Conservation (phyloP, 495 filamentous ascomycete species). For the Copromyces sp. region DNA sequence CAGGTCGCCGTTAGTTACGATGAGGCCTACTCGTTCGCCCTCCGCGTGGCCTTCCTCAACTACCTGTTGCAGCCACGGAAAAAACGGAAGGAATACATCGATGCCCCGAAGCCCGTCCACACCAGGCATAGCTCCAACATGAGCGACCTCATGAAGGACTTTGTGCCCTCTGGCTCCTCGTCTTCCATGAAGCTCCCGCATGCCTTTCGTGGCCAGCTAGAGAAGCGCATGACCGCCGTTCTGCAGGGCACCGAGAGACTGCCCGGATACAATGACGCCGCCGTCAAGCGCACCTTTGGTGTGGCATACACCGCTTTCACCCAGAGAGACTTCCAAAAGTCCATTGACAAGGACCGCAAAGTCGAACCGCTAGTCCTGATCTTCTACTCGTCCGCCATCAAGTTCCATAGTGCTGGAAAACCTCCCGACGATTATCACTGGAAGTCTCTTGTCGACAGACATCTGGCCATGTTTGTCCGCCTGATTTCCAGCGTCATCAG, state of each 20-base stretch:
- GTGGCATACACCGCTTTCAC: constrained; percentile 58
- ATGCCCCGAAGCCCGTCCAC: constrained; percentile 46
- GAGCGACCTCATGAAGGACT: constrained; percentile 52
- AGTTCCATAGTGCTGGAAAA: constrained; percentile 78
- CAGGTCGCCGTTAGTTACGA: constrained; percentile 40
- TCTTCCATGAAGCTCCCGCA: constrained; percentile 37
- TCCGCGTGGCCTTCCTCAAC: constrained; percentile 84
- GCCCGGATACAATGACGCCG: constrained; percentile 76
- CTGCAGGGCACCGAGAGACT: constrained; percentile 52
- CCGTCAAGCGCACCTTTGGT: constrained; percentile 86
- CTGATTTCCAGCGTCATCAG: constrained; percentile 71
- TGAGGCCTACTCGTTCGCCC: constrained; percentile 81
- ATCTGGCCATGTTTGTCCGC: constrained; percentile 90
- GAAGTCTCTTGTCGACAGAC: constrained; percentile 87
- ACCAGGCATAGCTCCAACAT: constrained; percentile 62
- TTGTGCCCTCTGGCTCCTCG: constrained; percentile 32
- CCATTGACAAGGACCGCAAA: constrained; percentile 89
- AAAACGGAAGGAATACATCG: constrained; percentile 74
- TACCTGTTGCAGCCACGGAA: constrained; percentile 87
- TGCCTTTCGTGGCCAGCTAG: constrained; percentile 55
- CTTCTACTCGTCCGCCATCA: constrained; percentile 59
- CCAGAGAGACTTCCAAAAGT: constrained; percentile 71
- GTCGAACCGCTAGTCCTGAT: constrained; percentile 92
- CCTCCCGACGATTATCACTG: constrained; percentile 75
- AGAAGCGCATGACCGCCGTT: constrained; percentile 75